These are phyloP conservation scores for Coniochaeta ligniaria DNA, from an alignment of 2,329 filamentous ascomycete species.

Conservation along the genomic window DNA sequence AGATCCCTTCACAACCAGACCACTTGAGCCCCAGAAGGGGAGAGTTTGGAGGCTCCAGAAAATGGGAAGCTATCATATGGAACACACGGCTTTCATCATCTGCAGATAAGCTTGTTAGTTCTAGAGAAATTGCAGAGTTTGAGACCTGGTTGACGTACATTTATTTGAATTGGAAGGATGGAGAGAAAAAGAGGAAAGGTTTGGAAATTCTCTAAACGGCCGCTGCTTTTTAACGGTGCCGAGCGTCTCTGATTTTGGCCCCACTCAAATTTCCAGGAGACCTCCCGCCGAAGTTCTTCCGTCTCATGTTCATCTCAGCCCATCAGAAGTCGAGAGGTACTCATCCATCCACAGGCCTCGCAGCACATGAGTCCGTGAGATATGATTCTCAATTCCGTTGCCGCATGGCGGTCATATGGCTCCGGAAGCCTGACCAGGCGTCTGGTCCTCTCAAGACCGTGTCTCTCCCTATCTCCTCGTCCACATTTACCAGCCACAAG, in stretches of 20 bases:
- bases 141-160: conserved; percentile 55
- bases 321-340: not conserved
- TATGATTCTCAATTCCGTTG: not conserved
- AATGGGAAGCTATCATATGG: conserved; percentile 73
- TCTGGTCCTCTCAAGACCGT: not conserved
- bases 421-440: not conserved
- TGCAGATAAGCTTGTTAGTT: conserved; percentile 27
- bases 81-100: conserved; percentile 99
- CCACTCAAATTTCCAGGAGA: conserved; percentile 5
- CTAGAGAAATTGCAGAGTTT: not conserved
- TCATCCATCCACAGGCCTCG: not conserved
- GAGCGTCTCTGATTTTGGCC: not conserved
- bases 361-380: not conserved
- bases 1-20: conserved; percentile 58
- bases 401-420: not conserved
- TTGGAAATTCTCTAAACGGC: conserved; percentile 17
- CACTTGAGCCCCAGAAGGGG: conserved; percentile 85
- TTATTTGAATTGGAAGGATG: conserved; percentile 99
- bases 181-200: conserved; percentile 43
- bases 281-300: conserved; percentile 1
- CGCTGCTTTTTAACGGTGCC: not conserved
- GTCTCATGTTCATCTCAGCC: not conserved
- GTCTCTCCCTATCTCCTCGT: not conserved
- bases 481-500: not conserved
- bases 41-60: conserved; percentile 68